Evolutionary conservation across 2,329 filamentous ascomycete genomes (phyloP).

Genomic region (Fusarium citri): DNA sequence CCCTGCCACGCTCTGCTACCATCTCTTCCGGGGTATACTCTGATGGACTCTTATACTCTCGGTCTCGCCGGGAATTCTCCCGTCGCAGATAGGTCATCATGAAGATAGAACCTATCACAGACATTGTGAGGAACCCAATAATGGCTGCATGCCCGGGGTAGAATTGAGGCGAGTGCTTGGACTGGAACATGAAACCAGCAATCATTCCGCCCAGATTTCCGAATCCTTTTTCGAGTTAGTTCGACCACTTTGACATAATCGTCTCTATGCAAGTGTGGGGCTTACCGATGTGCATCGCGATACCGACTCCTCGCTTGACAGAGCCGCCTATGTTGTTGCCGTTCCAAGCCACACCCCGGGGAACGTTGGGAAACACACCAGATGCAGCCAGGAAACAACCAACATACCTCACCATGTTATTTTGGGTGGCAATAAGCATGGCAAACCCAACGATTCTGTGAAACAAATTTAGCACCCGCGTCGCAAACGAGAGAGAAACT

Average conservation of each 20-base stretch:
- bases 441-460: too few relatives aligned
- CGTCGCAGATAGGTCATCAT: neutral
- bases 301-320: conserved; percentile 61
- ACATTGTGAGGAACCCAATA: neutral
- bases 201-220: neutral
- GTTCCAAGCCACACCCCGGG: conserved; percentile 57
- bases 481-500: too few relatives aligned
- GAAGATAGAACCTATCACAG: neutral
- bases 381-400: conserved; percentile 7
- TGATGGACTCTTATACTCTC: neutral
- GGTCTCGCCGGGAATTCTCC: neutral
- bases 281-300: conserved; percentile 10
- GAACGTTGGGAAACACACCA: conserved; percentile 1
- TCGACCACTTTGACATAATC: too few relatives aligned
- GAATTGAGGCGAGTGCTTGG: neutral
- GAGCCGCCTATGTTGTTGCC: conserved; percentile 69
- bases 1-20: neutral
- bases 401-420: neutral
- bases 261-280: too few relatives aligned
- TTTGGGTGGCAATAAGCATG: rapidly evolving
- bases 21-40: neutral
- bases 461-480: too few relatives aligned
- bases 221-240: too few relatives aligned
- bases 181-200: neutral
- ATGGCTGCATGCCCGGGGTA: conserved; percentile 1